These are phyloP conservation scores for Eutrema japonicum DNA, from an alignment of 345 rosid genomes.

Conservation along the genomic window DNA sequence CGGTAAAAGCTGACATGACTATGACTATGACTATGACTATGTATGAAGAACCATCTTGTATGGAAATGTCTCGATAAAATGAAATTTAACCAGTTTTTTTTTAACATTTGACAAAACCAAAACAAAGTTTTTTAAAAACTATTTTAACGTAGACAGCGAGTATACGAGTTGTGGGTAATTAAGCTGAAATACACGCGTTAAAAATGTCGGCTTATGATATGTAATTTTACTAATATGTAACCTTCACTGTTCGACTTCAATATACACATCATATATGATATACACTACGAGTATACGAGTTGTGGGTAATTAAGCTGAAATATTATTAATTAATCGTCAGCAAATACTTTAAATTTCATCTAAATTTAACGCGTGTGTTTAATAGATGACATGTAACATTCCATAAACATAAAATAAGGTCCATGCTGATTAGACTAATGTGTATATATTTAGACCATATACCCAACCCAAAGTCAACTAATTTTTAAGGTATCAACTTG, in stretches of 20 bases:
- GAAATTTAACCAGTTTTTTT: constrained; percentile 1
- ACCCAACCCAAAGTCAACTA: constrained; percentile 18
- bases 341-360: neutral
- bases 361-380: neutral
- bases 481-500: constrained; percentile 31
- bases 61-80: neutral
- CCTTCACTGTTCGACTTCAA: neutral
- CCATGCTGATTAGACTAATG: constrained; percentile 25
- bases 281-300: neutral
- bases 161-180: too few relatives aligned
- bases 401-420: constrained; percentile 21
- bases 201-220: too few relatives aligned
- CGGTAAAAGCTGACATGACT: constrained; percentile 9
- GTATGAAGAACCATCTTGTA: neutral
- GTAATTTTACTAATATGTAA: too few relatives aligned
- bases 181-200: too few relatives aligned
- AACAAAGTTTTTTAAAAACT: neutral
- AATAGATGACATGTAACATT: constrained; percentile 25
- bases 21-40: neutral
- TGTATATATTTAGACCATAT: constrained; percentile 3
- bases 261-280: neutral
- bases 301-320: neutral
- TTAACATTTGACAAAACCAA: neutral
- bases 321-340: neutral
- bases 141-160: too few relatives aligned